Percentiles rank a stretch among this genome's conserved stretches.
These are phyloP conservation scores for Podochytrium sp. DNA, from an alignment of 192 early-diverging fungal species.

Conservation along the genomic window DNA sequence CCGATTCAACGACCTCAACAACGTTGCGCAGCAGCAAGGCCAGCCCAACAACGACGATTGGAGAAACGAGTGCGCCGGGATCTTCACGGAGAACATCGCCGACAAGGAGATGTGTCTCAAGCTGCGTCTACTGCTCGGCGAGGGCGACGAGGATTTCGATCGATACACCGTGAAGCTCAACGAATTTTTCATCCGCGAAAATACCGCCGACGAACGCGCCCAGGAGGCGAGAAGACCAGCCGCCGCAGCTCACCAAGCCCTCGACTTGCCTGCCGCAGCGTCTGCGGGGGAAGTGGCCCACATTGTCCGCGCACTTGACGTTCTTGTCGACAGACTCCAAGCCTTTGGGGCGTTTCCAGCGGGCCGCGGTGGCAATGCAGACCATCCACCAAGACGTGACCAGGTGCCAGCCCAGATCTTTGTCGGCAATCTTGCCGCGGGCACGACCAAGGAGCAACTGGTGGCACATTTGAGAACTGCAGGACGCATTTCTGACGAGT, in stretches of 20 bases:
- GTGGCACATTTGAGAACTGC: not conserved
- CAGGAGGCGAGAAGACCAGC: not conserved
- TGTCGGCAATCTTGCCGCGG: not conserved
- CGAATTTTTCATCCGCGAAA: not conserved
- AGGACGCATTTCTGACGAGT: not conserved
- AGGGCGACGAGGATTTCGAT: not conserved
- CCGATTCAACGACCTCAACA: not conserved
- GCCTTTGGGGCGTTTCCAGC: not conserved
- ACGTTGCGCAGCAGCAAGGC: not conserved
- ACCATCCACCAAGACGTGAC: not conserved
- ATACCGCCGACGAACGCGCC: not conserved
- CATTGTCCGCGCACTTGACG: not conserved
- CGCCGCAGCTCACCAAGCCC: too few relatives aligned
- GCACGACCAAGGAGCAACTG: not conserved
- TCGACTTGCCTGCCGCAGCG: not conserved
- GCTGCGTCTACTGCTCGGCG: not conserved
- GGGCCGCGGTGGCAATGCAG: not conserved
- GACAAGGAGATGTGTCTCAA: not conserved
- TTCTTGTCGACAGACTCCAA: not conserved
- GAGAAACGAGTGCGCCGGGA: not conserved
- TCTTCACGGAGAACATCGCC: not conserved
- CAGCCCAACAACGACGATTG: not conserved
- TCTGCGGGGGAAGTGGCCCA: not conserved
- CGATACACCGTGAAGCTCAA: not conserved
- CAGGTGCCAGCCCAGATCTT: not conserved